These are phyloP conservation scores for Fusarium odoratissimum DNA, from an alignment of 2,329 filamentous ascomycete species.

Conservation along the genomic window DNA sequence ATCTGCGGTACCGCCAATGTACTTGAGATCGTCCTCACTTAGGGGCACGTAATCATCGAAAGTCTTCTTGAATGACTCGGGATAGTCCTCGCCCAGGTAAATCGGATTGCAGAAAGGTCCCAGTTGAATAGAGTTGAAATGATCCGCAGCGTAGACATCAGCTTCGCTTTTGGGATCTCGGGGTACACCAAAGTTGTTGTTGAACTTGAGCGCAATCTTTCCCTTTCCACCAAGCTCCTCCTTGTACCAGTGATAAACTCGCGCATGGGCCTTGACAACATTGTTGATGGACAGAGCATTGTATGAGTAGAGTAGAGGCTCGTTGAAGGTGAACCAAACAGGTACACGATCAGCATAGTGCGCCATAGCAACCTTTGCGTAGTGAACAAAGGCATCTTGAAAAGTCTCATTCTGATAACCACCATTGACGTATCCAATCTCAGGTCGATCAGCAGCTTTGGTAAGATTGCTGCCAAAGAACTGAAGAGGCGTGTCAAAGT, in stretches of 20 bases:
- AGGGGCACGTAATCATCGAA: constrained; percentile 59
- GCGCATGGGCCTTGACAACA: constrained; percentile 61
- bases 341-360: constrained; percentile 64
- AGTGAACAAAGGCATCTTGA: constrained; percentile 63
- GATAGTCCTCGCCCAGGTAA: constrained; percentile 63
- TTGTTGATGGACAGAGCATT: constrained; percentile 55
- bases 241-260: constrained; percentile 65
- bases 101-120: constrained; percentile 65
- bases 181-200: constrained; percentile 63
- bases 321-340: constrained; percentile 66
- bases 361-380: constrained; percentile 63
- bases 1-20: constrained; percentile 64
- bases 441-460: constrained; percentile 33
- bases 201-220: constrained; percentile 62
- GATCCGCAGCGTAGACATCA: constrained; percentile 58
- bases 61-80: constrained; percentile 58
- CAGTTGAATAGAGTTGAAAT: constrained; percentile 61
- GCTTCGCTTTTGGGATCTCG: constrained; percentile 52
- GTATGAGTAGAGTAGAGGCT: constrained; percentile 57
- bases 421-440: constrained; percentile 55
- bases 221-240: constrained; percentile 63
- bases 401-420: constrained; percentile 60
- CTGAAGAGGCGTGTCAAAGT: constrained; percentile 60
- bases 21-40: constrained; percentile 59
- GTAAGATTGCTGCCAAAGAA: constrained; percentile 54